Evolutionary conservation across 768 basidiomycete genomes (phyloP).

Genomic region (Tulasnella sp.): DNA sequence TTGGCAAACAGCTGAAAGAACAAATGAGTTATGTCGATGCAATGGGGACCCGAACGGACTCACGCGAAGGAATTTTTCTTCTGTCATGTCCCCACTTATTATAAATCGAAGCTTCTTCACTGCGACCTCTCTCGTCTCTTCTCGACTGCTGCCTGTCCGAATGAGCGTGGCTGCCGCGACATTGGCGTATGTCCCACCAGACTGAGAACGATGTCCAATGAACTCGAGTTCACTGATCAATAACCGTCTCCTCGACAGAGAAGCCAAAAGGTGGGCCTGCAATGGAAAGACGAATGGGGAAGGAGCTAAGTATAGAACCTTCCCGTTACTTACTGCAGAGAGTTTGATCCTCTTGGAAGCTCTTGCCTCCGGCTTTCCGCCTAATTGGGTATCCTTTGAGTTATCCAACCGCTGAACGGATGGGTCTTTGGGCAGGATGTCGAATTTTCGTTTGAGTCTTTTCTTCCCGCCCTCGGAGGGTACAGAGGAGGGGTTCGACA

Average conservation of each 20-base stretch:
- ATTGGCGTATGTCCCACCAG: not conserved
- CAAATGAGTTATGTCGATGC: not conserved
- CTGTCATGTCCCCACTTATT: not conserved
- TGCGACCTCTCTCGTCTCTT: not conserved
- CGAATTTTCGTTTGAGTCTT: too few relatives aligned
- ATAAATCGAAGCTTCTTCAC: not conserved
- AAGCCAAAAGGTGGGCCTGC: not conserved
- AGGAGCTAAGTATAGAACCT: too few relatives aligned
- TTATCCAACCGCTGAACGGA: too few relatives aligned
- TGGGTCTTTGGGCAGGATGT: too few relatives aligned
- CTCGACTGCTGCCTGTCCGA: not conserved
- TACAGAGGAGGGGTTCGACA: too few relatives aligned
- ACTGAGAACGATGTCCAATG: not conserved
- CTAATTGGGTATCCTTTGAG: too few relatives aligned
- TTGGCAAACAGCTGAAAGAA: not conserved
- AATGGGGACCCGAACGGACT: not conserved
- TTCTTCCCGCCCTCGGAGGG: too few relatives aligned
- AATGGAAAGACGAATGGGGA: too few relatives aligned
- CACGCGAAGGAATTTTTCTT: not conserved
- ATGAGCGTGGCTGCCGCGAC: not conserved
- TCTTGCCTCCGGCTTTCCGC: too few relatives aligned
- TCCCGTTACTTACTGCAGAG: too few relatives aligned
- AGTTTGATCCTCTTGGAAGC: too few relatives aligned
- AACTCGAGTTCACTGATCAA: not conserved
- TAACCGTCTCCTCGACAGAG: not conserved